phyloP scores from a whole-genome alignment of 768 basidiomycete species.

The Tylopilus cervinicoccineus region DNA sequence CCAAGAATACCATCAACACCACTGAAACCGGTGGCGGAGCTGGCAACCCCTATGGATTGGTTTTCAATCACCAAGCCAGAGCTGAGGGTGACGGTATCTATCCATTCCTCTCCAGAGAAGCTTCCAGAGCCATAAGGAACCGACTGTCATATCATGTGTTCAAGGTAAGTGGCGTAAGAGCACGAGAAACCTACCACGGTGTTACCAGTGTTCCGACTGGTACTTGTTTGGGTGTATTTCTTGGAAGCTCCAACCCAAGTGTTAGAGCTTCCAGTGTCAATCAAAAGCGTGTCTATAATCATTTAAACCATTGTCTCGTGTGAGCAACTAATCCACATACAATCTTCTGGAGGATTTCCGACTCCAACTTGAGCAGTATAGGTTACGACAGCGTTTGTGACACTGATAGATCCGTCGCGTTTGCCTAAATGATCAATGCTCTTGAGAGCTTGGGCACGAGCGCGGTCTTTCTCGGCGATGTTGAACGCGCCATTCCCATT shows the following conservation, averaged over 20 bases:
- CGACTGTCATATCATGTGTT: not conserved
- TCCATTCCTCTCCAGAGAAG: slow-evolving; percentile 9
- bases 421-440: slow-evolving; percentile 27
- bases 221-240: slow-evolving; percentile 24
- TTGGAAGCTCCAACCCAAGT: slow-evolving; percentile 29
- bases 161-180: not conserved
- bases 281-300: slow-evolving; percentile 21
- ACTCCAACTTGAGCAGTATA: slow-evolving; percentile 27
- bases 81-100: slow-evolving; percentile 1
- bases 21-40: not conserved
- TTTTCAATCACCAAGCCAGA: not conserved
- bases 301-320: not conserved
- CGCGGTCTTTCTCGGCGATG: slow-evolving; percentile 7
- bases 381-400: slow-evolving; percentile 17
- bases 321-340: not conserved
- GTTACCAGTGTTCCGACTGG: slow-evolving; percentile 22
- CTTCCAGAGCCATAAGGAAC: slow-evolving; percentile 3
- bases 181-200: not conserved
- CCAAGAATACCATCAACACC: slow-evolving; percentile 16
- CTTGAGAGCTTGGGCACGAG: slow-evolving; percentile 2
- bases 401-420: not conserved
- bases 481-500: slow-evolving; percentile 9
- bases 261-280: slow-evolving; percentile 28
- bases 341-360: slow-evolving; percentile 18
- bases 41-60: slow-evolving; percentile 38